Evolutionary conservation across 2,329 filamentous ascomycete species (phyloP).

Genomic region (Teratosphaeria epicoccoides): DNA sequence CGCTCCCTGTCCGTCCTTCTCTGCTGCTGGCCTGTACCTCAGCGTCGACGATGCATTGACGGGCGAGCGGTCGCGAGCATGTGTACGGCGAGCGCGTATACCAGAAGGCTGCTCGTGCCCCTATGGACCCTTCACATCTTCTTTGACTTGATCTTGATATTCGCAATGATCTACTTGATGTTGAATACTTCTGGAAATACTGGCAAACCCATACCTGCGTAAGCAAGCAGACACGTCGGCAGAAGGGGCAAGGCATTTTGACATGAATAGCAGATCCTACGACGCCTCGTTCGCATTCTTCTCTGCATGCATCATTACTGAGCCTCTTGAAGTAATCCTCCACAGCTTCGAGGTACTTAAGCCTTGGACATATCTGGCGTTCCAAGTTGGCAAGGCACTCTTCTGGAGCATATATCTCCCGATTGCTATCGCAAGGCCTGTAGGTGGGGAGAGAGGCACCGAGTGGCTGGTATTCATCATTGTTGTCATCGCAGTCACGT

Average conservation of each 20-base stretch:
- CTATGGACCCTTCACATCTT: background rate
- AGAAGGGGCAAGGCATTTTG: background rate
- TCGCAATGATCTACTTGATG: background rate
- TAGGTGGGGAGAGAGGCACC: background rate
- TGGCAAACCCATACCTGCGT: background rate
- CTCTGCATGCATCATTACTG: background rate
- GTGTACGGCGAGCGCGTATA: background rate
- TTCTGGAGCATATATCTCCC: background rate
- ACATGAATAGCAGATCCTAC: background rate
- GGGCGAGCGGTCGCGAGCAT: background rate
- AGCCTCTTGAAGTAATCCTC: background rate
- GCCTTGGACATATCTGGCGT: background rate
- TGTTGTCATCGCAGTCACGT: background rate
- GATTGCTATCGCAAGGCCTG: background rate
- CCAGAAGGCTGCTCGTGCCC: background rate
- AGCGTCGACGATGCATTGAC: background rate
- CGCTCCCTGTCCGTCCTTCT: background rate
- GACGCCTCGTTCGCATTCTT: background rate
- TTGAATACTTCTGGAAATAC: background rate
- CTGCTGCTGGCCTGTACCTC: background rate
- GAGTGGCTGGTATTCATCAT: background rate
- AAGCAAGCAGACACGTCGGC: background rate
- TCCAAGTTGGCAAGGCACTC: background rate
- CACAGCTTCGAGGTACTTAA: background rate
- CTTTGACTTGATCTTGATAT: background rate